Evolutionary conservation across 2,329 filamentous ascomycete species (phyloP).

Genomic region (Albifimbria verrucaria): DNA sequence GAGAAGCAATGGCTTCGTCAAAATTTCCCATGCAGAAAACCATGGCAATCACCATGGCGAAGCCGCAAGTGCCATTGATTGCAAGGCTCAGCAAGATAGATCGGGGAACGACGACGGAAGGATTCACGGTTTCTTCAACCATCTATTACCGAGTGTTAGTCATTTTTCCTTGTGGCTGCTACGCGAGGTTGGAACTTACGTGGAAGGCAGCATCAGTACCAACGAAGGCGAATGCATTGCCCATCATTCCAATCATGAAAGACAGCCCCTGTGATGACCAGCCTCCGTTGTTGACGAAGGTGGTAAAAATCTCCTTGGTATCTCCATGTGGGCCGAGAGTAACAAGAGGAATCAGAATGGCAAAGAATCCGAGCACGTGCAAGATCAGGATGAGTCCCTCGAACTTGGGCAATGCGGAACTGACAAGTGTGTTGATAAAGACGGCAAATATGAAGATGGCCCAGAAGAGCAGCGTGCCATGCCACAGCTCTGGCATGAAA

Average conservation of each 20-base stretch:
- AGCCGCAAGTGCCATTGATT: conserved; percentile 50
- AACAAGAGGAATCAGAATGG: conserved; percentile 26
- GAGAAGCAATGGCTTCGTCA: conserved; percentile 36
- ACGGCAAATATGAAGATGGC: conserved; percentile 42
- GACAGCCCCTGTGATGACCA: conserved; percentile 41
- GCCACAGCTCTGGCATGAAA: conserved; percentile 40
- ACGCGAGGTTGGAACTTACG: conserved; percentile 8
- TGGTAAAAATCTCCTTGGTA: conserved; percentile 37
- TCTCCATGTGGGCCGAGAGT: conserved; percentile 27
- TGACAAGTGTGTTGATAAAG: conserved; percentile 48
- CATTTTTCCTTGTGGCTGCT: too few relatives aligned
- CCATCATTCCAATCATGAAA: conserved; percentile 42
- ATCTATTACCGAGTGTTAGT: conserved; percentile 24
- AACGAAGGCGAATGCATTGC: conserved; percentile 33
- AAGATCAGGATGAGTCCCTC: conserved; percentile 48
- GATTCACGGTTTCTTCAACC: conserved; percentile 44
- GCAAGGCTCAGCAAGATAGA: conserved; percentile 46
- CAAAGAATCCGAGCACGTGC: conserved; percentile 37
- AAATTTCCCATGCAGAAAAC: conserved; percentile 52
- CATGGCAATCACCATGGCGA: conserved; percentile 54
- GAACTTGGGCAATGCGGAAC: conserved; percentile 42
- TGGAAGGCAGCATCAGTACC: conserved; percentile 28
- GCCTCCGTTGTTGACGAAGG: conserved; percentile 39
- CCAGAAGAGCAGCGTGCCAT: conserved; percentile 47
- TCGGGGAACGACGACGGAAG: conserved; percentile 45